Base-by-base conservation (phyloP, 2,329 filamentous ascomycete species). In the Fusarium duplospermum region DNA sequence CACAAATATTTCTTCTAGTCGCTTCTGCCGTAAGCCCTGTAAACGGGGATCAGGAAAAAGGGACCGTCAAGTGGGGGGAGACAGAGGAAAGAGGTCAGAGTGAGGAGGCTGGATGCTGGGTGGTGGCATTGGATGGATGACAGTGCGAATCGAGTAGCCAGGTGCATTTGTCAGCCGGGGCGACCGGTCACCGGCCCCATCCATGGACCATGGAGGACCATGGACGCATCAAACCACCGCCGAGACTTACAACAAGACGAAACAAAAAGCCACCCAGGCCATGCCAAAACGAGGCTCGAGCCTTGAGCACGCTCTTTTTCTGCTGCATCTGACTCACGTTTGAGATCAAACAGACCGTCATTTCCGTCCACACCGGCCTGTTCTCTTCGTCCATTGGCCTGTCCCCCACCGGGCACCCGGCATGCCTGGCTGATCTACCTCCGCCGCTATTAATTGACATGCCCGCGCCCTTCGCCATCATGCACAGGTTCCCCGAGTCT, bases 1-100 rank as follows among this genome's bases (percentile, higher is more conserved):
- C 80, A 81, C 71, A 77, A 77, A 78, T 64, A 73, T 62, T 62
- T 60, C 62, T 80, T 80, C 80, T 81, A 79, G 79, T 72, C 72
- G 72, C 56, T 81, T 78, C 76, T 74, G 65, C 62, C 29, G 67
- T 65, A 56, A 58, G 64, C 45, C 33, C 42, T 50, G 67, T 52
- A 50, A 68, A 52, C 63, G 67, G 50, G 56, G 54, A 50, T 38
- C 71, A 54, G 60, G 38, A 50, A 64, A 71, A 40, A 62, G 71
- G 42, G 36, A 71, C 57, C 27, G 60, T 14, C 47, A 47, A 42
- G 16, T 69, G 71, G 71, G 72, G 71, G 67, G 69, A 35, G 31
- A 56, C 22, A 52, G 36, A 62, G 22, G 20, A 64, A 59, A 58
- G 67, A 52, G 59, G 62, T 60, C 45, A 62, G 62, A 36, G 59